Base-by-base conservation (phyloP, 2,329 filamentous ascomycete genomes). In the Exophiala sp. region DNA sequence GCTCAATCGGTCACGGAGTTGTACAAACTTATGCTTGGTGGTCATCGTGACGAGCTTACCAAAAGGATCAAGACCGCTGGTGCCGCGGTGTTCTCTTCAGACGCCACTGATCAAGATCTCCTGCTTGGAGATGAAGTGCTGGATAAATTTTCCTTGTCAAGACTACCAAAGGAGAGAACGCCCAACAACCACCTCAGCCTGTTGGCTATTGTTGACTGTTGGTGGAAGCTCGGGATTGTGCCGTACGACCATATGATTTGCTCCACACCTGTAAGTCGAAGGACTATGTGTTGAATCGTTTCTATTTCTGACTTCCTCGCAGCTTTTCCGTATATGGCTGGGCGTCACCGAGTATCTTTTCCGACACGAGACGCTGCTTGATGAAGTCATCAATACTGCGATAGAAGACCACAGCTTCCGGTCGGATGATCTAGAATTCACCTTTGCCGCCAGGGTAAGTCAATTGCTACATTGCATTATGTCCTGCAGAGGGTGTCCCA, bases 211-310 rank as follows among this genome's bases (percentile, higher is more conserved):
- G 95, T 97, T 40, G 94, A 99, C 75, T 97, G 92, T 74, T 99
- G 94, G 94, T 94, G 89, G 68, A 89, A 89, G 62, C 80, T 97
- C 42, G 88, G 85, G 33, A 99, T 96, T 65, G 88, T 95, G 44
- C 94, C 94, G 0, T 99, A 99, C 71, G 92, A 99, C 72, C 95
- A 99, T 76, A 99, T 99, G 91, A 95, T 99, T 63, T 99, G 94
- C 76, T 96, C 91, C 50, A 99, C 94, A 36, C 94, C 94, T 45
- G 82, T 85, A 67, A 69, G 80, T 74, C 34, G 29, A 29, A 8
- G 29, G 40, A 35, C 38, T 10, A 24, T 46, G 47, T 35, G 33
- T 29, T 39, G 43, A 8, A 18, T 14, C 41, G 18, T 33, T 47
- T 42, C 55, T 55, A 50, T 59, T 56, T 44, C 47, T 60, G 53